A percentile compares a stretch with the other conserved stretches of the same genome.
These are phyloP conservation scores for Gastrodia elata DNA, from an alignment of 106 monocot species.

Conservation along the genomic window DNA sequence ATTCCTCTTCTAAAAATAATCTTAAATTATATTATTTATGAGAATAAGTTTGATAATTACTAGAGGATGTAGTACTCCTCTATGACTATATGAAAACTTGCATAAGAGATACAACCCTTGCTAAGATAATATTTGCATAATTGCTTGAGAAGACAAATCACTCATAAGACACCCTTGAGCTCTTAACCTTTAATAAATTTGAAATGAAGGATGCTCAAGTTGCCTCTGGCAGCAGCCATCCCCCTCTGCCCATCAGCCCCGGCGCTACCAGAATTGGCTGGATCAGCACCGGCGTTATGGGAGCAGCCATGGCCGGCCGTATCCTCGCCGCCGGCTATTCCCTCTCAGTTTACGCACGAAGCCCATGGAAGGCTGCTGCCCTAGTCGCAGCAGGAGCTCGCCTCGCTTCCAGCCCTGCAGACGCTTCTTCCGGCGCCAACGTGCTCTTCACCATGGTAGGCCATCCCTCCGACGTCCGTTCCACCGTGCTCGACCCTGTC, in stretches of 20 bases:
- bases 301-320: constrained; percentile 33
- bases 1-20: too few relatives aligned
- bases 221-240: background rate
- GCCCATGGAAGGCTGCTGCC: constrained; percentile 12
- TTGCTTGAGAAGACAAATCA: too few relatives aligned
- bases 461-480: constrained; percentile 37
- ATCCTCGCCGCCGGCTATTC: constrained; percentile 25
- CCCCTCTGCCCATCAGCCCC: constrained; percentile 17
- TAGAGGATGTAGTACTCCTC: too few relatives aligned
- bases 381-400: constrained; percentile 18
- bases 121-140: too few relatives aligned
- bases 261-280: constrained; percentile 10
- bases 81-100: too few relatives aligned
- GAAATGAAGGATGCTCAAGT: background rate
- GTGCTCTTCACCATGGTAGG: constrained; percentile 38
- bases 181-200: too few relatives aligned
- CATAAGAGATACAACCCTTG: too few relatives aligned
- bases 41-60: too few relatives aligned
- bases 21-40: too few relatives aligned
- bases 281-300: constrained; percentile 28
- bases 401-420: constrained; percentile 24
- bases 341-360: constrained; percentile 28
- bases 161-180: too few relatives aligned
- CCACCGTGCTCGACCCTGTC: constrained; percentile 18
- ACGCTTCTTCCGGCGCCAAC: constrained; percentile 17